Conservation (phyloP, 1,284 basidiomycete genomes). For the Fistulinella cinereoalba region DNA sequence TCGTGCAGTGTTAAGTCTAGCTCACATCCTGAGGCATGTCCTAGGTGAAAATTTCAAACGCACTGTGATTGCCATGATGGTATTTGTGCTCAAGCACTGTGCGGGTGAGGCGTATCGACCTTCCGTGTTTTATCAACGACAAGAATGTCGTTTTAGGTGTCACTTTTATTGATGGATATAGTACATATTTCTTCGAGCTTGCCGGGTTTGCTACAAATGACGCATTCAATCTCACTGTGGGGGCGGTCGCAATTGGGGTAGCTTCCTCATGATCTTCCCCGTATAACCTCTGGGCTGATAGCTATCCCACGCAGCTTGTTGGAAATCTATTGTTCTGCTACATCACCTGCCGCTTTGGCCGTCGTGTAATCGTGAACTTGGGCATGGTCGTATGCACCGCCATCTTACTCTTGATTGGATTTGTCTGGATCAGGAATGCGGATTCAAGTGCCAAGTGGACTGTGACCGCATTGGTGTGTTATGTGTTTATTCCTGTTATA, state of each 20-base stretch:
- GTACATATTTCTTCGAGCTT: constrained; percentile 34
- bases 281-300: neutral
- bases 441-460: constrained; percentile 20
- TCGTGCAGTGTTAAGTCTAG: no score
- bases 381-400: constrained; percentile 25
- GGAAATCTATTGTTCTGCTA: constrained; percentile 28
- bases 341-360: constrained; percentile 24
- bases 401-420: constrained; percentile 29
- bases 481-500: no score
- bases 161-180: constrained; percentile 29
- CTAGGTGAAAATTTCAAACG: constrained; percentile 28
- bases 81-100: constrained; percentile 31
- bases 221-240: constrained; percentile 28
- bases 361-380: constrained; percentile 30
- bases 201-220: constrained; percentile 24
- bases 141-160: constrained; percentile 20
- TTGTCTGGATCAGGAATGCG: constrained; percentile 23
- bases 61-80: constrained; percentile 32
- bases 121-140: neutral
- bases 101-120: constrained; percentile 13
- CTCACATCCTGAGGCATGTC: no score
- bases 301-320: constrained; percentile 13
- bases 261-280: neutral
- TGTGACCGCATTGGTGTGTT: constrained; percentile 19
- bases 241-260: constrained; percentile 27